Evolutionary conservation across 768 basidiomycete genomes (phyloP), one percentile per base, ranked within the genome.

Genomic region (Trametes meyenii): DNA sequence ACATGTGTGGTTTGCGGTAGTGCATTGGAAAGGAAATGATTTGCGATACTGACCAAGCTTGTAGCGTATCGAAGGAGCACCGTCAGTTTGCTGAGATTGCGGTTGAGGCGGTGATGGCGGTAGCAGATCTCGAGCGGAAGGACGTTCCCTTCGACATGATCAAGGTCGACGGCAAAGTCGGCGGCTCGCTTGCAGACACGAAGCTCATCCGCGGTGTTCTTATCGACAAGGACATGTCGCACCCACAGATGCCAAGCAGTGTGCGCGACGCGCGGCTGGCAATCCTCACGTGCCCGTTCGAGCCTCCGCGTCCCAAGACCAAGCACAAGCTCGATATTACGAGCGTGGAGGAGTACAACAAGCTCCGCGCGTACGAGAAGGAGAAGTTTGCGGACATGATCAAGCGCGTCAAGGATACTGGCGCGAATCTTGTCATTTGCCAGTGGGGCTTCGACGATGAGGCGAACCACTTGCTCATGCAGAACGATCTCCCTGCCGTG

Each of bases 391-490:
- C 84, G 65, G 90, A 94, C 71, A 99, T 99, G 97, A 98, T 99
- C 75, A 89, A 90, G 76, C 80, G 86, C 73, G 96, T 98, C 60
- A 96, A 98, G 75, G 89, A 96, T 69, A 91, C 96, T 16, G 97
- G 97, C 39, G 96, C 97, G 14, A 99, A 99, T 76, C 77, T 99
- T 61, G 97, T 99, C 66, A 98, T 99, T 69, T 99, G 97, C 76
- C 97, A 99, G 73, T 99, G 97, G 97, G 97, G 97, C 62, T 99
- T 99, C 72, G 97, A 99, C 72, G 97, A 99, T 71, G 97, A 99
- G 77, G 97, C 97, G 45, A 99, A 99, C 72, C 97, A 98, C 73
- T 67, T 98, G 69, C 76, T 99, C 65, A 94, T 98, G 93, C 95
- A 97, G 79, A 98, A 98, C 69, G 93, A 96, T 14, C 81, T 99